phyloP scores from a whole-genome alignment of 2,329 filamentous ascomycete species.

The Trichoderma sp. region DNA sequence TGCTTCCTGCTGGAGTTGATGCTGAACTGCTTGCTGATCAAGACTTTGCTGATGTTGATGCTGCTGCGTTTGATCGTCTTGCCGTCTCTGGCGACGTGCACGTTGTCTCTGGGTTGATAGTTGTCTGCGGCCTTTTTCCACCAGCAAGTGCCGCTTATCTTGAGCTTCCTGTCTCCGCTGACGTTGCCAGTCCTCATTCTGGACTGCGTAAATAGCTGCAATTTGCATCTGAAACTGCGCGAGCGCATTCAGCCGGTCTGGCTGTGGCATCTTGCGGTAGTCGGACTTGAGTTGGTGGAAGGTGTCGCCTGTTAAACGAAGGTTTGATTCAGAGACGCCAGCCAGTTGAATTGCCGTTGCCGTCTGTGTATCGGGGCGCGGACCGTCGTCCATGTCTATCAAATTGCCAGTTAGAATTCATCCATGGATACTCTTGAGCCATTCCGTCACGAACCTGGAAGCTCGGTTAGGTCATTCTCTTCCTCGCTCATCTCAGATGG shows the following conservation, averaged over 20 bases:
- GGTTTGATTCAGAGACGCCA: conserved; percentile 42
- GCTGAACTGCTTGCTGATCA: conserved; percentile 29
- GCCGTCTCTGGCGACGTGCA: conserved; percentile 32
- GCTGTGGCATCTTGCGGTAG: conserved; percentile 46
- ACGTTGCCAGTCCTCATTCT: conserved; percentile 48
- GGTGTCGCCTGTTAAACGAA: conserved; percentile 47
- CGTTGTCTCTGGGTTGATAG: conserved; percentile 33
- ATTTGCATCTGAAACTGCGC: conserved; percentile 46
- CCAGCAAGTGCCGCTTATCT: conserved; percentile 42
- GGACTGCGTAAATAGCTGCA: conserved; percentile 48
- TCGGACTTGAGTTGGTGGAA: conserved; percentile 48
- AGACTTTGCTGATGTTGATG: conserved; percentile 28
- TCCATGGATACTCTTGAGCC: not conserved
- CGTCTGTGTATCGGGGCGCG: conserved; percentile 41
- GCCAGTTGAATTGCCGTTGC: conserved; percentile 43
- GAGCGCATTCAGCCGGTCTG: conserved; percentile 43
- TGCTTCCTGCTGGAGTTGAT: conserved; percentile 26
- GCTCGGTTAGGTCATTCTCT: conserved; percentile 35
- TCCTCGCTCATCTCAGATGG: conserved; percentile 40
- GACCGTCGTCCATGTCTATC: conserved; percentile 32
- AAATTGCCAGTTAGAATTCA: not conserved
- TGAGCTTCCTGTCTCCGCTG: conserved; percentile 43
- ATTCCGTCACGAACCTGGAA: conserved; percentile 21
- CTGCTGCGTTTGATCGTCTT: conserved; percentile 34
- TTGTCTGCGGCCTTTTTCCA: conserved; percentile 39